Percentiles rank a stretch among this genome's conserved stretches.
Evolutionary conservation across 1,284 basidiomycete genomes (phyloP).

Genomic region (Anthracocystis panici-leucophaei): DNA sequence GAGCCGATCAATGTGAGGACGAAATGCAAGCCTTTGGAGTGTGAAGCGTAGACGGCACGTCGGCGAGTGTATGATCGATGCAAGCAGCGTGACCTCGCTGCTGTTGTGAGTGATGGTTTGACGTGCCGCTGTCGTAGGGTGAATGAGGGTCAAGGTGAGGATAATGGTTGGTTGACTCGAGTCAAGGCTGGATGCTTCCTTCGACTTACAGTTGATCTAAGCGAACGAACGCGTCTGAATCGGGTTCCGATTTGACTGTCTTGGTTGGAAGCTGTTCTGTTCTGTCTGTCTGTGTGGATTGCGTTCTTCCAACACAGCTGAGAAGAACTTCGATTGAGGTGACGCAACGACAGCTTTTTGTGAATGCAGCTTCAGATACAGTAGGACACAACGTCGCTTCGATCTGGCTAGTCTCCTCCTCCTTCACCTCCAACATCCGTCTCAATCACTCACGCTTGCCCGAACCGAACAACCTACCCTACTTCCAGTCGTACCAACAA

Average conservation of each 20-base stretch:
- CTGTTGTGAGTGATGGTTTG: not conserved
- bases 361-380: too few species aligned
- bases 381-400: too few species aligned
- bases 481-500: not conserved
- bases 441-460: not conserved
- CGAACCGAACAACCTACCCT: not conserved
- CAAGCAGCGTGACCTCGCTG: not conserved
- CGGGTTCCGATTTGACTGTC: constrained; percentile 5
- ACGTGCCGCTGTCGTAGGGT: constrained; percentile 7
- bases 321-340: too few species aligned
- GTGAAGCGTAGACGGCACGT: constrained; percentile 6
- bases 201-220: not conserved
- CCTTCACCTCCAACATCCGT: not conserved
- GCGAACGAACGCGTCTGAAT: not conserved
- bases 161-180: constrained; percentile 6
- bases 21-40: not conserved
- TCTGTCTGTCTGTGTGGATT: too few species aligned
- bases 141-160: not conserved
- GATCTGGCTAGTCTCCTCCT: not conserved
- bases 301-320: too few species aligned
- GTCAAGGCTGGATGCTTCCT: constrained; percentile 3
- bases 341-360: too few species aligned
- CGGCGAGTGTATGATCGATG: not conserved
- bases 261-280: too few species aligned
- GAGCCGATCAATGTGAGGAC: not conserved